Percentiles rank a stretch among this genome's conserved stretches.
Evolutionary conservation across 2,329 filamentous ascomycete species (phyloP).

Genomic region (Cercospora janseana): DNA sequence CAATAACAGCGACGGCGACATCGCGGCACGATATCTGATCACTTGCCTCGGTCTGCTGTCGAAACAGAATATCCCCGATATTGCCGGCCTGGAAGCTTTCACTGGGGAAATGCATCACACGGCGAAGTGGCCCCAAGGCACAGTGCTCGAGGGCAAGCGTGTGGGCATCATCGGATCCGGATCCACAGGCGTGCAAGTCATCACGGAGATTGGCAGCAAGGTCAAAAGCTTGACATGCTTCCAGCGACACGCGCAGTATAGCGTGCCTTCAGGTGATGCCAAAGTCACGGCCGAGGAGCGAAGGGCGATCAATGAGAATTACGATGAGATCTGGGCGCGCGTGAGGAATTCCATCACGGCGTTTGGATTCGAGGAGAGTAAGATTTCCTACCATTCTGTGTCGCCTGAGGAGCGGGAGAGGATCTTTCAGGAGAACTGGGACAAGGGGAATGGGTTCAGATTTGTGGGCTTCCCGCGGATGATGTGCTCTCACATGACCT

Average conservation of each 20-base stretch:
- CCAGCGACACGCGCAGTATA: slow-evolving; percentile 42
- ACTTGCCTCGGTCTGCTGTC: slow-evolving; percentile 42
- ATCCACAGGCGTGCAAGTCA: slow-evolving; percentile 44
- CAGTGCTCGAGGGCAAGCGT: slow-evolving; percentile 36
- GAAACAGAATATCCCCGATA: slow-evolving; percentile 41
- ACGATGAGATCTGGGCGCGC: slow-evolving; percentile 35
- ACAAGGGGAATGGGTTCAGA: slow-evolving; percentile 52
- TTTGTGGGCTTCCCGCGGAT: slow-evolving; percentile 33
- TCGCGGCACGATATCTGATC: slow-evolving; percentile 38
- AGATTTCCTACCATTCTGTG: slow-evolving; percentile 27
- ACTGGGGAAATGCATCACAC: slow-evolving; percentile 44
- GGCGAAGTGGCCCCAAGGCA: slow-evolving; percentile 39
- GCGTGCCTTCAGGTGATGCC: slow-evolving; percentile 37
- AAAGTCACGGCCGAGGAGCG: slow-evolving; percentile 34
- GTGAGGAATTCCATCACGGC: slow-evolving; percentile 35
- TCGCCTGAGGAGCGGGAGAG: slow-evolving; percentile 43
- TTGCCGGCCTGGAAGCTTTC: slow-evolving; percentile 41
- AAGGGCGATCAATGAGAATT: slow-evolving; percentile 9
- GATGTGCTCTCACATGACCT: background rate
- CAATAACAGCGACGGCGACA: background rate
- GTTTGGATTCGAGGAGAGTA: slow-evolving; percentile 38
- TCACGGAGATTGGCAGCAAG: slow-evolving; percentile 33
- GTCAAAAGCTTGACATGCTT: slow-evolving; percentile 37
- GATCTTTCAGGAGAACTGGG: slow-evolving; percentile 51
- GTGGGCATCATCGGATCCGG: slow-evolving; percentile 46